Evolutionary conservation across 257 asterid genomes (phyloP), one percentile per base, ranked within the genome.

Genomic region (Osmanthus fragrans): DNA sequence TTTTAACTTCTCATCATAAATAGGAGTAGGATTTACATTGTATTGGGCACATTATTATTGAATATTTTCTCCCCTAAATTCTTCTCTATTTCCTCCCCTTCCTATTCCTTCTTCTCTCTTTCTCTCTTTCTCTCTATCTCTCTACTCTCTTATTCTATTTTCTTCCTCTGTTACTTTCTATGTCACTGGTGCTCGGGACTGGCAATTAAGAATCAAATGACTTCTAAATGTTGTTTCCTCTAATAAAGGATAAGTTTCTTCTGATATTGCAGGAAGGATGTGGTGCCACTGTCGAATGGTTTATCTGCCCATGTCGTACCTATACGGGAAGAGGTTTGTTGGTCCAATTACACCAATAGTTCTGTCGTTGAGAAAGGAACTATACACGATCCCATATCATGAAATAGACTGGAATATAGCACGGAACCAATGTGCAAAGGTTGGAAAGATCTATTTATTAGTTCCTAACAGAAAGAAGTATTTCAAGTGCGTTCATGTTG

Each of bases 221-320:
- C 6, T 76, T 73, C 33, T 68, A 16, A n/a, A 25, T 79, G 18
- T 39, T 56, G 71, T 67, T 54, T 73, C 64, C 76, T 60, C 76
- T 76, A 69, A 77, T 75, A 49, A 71, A 81, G 1, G 69, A 66
- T 37, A 49, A 65, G 33, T 64, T 60, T 68, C 76, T 79, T 72
- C 82, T 69, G 65, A 19, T 77, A 65, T 80, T 85, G 84, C 96
- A 95, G 99, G 99, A 83, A 95, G 98, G 80, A 95, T 95, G 99
- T 95, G 99, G 99, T 95, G 99, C 85, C 99, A 95, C 86, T 92
- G 99, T 77, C 86, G 99, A 78, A 95, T 95, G 99, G 99, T 95
- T 85, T 95, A 95, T 86, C 97, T 95, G 40, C 98, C 99, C 64
- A 95, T 95, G 98, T 94, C 94, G 73, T 94, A 94, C 85, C 81